Percentiles rank a stretch among this genome's conserved stretches.
These are phyloP conservation scores for Tillandsia leiboldiana DNA, from an alignment of 176 grass and related monocot genomes.

Conservation along the genomic window DNA sequence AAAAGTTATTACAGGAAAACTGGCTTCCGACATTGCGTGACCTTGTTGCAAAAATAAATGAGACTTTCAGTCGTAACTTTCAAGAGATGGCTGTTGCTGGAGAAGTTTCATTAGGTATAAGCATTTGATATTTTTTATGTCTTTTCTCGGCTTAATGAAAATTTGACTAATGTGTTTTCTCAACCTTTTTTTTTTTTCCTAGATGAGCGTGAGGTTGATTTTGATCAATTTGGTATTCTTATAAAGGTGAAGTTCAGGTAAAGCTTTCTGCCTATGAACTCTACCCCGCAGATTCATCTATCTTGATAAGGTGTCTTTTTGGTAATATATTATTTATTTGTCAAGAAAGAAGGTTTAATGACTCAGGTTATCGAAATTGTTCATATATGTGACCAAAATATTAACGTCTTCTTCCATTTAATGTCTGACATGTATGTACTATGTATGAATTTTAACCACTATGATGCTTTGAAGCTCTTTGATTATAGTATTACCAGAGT, in stretches of 20 bases:
- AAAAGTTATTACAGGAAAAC: conserved; percentile 40
- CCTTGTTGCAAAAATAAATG: conserved; percentile 87
- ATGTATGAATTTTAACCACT: too few relatives aligned
- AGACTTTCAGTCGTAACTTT: conserved; percentile 82
- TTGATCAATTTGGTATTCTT: conserved; percentile 79
- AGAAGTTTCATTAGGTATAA: conserved; percentile 82
- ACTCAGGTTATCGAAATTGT: too few relatives aligned
- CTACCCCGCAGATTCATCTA: background rate
- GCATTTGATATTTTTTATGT: conserved; percentile 7
- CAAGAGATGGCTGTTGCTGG: conserved; percentile 99
- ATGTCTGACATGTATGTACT: too few relatives aligned
- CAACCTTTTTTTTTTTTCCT: conserved; percentile 18
- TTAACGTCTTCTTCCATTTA: too few relatives aligned
- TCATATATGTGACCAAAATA: too few relatives aligned
- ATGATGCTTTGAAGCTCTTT: too few relatives aligned
- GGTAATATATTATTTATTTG: too few relatives aligned
- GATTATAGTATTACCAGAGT: too few relatives aligned
- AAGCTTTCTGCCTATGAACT: conserved; percentile 22
- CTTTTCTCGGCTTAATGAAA: background rate
- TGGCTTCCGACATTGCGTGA: conserved; percentile 73
- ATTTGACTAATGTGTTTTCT: background rate
- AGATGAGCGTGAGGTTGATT: conserved; percentile 88
- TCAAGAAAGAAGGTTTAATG: too few relatives aligned
- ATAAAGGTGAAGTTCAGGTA: conserved; percentile 98
- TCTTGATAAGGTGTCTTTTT: background rate